Conservation (phyloP, 2,329 filamentous ascomycete species). For the Aspergillus sp. region DNA sequence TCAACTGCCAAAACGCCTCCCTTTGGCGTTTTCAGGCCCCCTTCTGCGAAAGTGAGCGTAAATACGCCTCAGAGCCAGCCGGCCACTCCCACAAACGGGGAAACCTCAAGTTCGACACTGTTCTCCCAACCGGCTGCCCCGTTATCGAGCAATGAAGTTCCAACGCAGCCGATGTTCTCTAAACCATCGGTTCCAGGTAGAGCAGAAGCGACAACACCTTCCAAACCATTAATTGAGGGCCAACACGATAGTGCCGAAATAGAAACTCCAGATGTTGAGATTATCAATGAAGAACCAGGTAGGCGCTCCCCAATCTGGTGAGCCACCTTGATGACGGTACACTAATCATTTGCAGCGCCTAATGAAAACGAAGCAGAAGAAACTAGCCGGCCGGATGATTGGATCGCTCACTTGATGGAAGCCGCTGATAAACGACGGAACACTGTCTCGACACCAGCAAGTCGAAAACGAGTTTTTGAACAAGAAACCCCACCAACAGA, state of each 20-base stretch:
- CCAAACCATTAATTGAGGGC: not conserved
- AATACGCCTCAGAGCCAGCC: not conserved
- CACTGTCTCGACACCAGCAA: conserved; percentile 11
- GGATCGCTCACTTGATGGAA: conserved; percentile 22
- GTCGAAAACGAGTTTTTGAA: conserved; percentile 31
- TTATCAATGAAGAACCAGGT: not conserved
- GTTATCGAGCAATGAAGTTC: not conserved
- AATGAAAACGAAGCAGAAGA: conserved; percentile 12
- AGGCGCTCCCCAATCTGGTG: not conserved
- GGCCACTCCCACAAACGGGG: not conserved
- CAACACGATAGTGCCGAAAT: not conserved
- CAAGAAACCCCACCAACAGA: conserved; percentile 14
- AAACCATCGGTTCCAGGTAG: not conserved
- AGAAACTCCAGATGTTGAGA: not conserved
- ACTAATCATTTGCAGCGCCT: not conserved
- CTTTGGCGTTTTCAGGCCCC: not conserved
- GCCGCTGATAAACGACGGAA: conserved; percentile 26
- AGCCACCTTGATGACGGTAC: not conserved
- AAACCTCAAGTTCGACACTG: not conserved
- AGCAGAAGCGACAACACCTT: not conserved
- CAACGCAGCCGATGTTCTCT: not conserved
- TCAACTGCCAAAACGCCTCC: not conserved
- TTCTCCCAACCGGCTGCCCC: not conserved
- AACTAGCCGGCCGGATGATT: conserved; percentile 13
- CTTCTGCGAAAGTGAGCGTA: not conserved